Evolutionary conservation across 306 rosid species (phyloP).

Genomic region (Cucumis melo): DNA sequence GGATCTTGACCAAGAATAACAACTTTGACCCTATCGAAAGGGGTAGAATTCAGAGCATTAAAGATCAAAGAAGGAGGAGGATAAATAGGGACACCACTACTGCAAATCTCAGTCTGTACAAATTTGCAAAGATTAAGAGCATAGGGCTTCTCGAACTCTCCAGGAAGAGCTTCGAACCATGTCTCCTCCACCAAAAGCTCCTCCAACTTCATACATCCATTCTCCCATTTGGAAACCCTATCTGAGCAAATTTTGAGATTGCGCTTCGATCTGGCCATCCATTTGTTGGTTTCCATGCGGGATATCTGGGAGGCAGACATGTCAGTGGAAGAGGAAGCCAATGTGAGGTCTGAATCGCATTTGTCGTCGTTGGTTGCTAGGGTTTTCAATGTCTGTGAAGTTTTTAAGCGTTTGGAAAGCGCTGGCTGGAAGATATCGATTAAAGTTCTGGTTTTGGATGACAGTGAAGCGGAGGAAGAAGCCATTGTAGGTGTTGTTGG

Average conservation of each 20-base stretch:
- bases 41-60: conserved; percentile 82
- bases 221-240: conserved; percentile 21
- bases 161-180: conserved; percentile 58
- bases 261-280: conserved; percentile 48
- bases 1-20: conserved; percentile 97
- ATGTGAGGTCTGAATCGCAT: not conserved
- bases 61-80: conserved; percentile 83
- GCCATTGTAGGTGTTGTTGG: not conserved
- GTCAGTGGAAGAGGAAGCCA: not conserved
- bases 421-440: conserved; percentile 11
- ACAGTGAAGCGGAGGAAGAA: not conserved
- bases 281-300: conserved; percentile 48
- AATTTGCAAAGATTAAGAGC: conserved; percentile 48
- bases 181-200: conserved; percentile 67
- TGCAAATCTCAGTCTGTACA: conserved; percentile 39
- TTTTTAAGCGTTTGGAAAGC: conserved; percentile 40
- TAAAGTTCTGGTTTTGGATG: conserved; percentile 10
- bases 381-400: conserved; percentile 14
- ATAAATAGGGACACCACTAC: conserved; percentile 28
- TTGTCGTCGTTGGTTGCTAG: conserved; percentile 7
- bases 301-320: conserved; percentile 29
- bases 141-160: conserved; percentile 64
- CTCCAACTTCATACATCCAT: conserved; percentile 30
- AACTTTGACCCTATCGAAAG: conserved; percentile 59
- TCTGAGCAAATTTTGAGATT: conserved; percentile 50